Evolutionary conservation across 768 basidiomycete species (phyloP), one percentile per base, ranked within the genome.

Genomic region (Panus rudis): DNA sequence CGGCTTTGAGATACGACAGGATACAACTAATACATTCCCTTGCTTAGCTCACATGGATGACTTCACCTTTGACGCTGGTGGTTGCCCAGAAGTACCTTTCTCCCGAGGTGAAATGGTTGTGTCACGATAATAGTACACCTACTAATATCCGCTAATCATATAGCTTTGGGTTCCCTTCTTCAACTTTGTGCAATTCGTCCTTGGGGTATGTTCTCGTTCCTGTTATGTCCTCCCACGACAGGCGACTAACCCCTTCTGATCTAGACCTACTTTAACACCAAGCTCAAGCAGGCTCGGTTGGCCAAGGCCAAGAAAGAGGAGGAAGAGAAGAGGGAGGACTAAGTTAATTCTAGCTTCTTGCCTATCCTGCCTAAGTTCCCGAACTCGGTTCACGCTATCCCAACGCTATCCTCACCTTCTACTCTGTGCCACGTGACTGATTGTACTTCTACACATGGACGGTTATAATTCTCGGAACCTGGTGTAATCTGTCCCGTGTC

Each of bases 111-210:
- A n/a, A n/a, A n/a, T n/a, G n/a, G n/a, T n/a, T 43, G 74, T 53
- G 19, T 19, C 27, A 24, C 3, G 6, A 32, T 37, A 14, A 24
- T 28, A 26, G 7, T 5, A 39, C 26, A 16, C 14, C 31, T 40
- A 14, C n/a, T 39, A 14, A 19, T 16, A 10, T 24, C 6, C 12
- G 39, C 28, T 40, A 22, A 34, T 7, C 11, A n/a, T 16, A 13
- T 41, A 88, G 84, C 70, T 90, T 33, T 91, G 90, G 89, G 84
- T 86, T 0, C 84, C 85, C 7, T 93, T 86, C 68, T 92, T 92
- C 73, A 90, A 81, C 60, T 53, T 74, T 26, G 66, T 92, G 31
- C 78, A 81, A 58, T 90, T 92, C 58, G 59, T 77, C 17, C 69
- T 88, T 11, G 88, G 88, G 17, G 88, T 89, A 56, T 54, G 84